Evolutionary conservation across 75 land plant genomes (phyloP).

Genomic region (Azolla pinnata): DNA sequence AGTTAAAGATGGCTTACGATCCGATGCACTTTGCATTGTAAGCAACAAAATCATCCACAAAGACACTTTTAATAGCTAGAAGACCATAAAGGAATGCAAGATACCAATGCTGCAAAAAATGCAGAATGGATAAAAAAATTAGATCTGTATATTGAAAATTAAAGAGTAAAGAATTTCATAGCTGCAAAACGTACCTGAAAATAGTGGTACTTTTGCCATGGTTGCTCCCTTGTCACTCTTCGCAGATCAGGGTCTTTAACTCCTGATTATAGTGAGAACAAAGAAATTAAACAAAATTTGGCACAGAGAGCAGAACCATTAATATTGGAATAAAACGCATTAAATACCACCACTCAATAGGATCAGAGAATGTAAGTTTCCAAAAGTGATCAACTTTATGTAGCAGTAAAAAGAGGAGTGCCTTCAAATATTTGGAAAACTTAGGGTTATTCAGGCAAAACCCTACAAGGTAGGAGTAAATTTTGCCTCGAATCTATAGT

Average conservation of each 20-base stretch:
- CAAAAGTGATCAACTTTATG: too few species aligned
- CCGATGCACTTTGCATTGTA: conserved; percentile 34
- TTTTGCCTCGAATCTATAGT: too few species aligned
- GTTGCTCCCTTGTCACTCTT: conserved; percentile 34
- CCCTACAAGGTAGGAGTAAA: too few species aligned
- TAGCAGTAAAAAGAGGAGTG: too few species aligned
- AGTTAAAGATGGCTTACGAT: too few species aligned
- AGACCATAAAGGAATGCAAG: conserved; percentile 35
- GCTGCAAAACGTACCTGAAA: conserved; percentile 23
- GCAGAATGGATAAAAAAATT: background rate
- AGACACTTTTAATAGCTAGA: conserved; percentile 36
- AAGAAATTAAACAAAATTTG: background rate
- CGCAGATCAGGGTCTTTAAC: conserved; percentile 46
- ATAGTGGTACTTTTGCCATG: conserved; percentile 29
- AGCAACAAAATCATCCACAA: conserved; percentile 38
- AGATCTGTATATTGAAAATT: background rate
- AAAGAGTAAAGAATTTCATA: background rate
- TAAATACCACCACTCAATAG: too few species aligned
- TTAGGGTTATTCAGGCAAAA: too few species aligned
- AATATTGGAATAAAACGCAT: too few species aligned
- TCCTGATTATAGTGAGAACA: conserved; percentile 13
- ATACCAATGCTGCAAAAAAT: conserved; percentile 35
- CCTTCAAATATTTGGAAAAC: too few species aligned
- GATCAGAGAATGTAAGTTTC: too few species aligned
- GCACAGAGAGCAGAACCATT: background rate